Percentiles rank a stretch among this genome's conserved stretches.
phyloP scores from a whole-genome alignment of 2,329 filamentous ascomycete genomes.

The Metarhizium humberi region DNA sequence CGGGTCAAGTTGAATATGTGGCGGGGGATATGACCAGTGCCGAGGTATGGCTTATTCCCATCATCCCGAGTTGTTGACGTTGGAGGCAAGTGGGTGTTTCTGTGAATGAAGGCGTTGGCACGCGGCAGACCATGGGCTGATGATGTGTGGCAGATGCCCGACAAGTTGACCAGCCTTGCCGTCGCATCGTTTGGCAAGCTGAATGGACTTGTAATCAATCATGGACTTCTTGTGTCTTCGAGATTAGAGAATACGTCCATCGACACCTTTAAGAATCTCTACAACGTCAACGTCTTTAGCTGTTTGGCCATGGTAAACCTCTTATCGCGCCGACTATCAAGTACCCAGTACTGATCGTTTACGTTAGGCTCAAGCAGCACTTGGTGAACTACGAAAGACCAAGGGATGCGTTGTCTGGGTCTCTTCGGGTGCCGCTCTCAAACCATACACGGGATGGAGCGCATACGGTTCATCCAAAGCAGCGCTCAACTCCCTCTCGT shows the following conservation, averaged over 20 bases:
- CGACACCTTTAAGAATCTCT: slow-evolving; percentile 66
- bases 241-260: slow-evolving; percentile 57
- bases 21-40: slow-evolving; percentile 45
- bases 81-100: not conserved
- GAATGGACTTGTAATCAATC: slow-evolving; percentile 81
- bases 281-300: slow-evolving; percentile 83
- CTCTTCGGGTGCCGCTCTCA: slow-evolving; percentile 66
- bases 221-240: slow-evolving; percentile 72
- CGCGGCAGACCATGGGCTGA: not conserved
- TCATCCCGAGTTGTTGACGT: not conserved
- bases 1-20: slow-evolving; percentile 45
- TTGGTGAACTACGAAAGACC: slow-evolving; percentile 58
- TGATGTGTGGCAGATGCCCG: slow-evolving; percentile 34
- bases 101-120: not conserved
- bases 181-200: slow-evolving; percentile 59
- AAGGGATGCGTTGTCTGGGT: slow-evolving; percentile 68
- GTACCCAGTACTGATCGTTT: not conserved
- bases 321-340: not conserved
- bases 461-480: slow-evolving; percentile 79
- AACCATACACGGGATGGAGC: slow-evolving; percentile 64
- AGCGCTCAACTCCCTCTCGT: slow-evolving; percentile 68
- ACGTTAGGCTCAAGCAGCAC: slow-evolving; percentile 56
- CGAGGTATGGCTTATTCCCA: slow-evolving; percentile 28
- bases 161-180: slow-evolving; percentile 56
- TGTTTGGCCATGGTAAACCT: slow-evolving; percentile 63